These are phyloP conservation scores for Oxytropis ochrocephala DNA, from an alignment of 306 rosid genomes.

Conservation along the genomic window DNA sequence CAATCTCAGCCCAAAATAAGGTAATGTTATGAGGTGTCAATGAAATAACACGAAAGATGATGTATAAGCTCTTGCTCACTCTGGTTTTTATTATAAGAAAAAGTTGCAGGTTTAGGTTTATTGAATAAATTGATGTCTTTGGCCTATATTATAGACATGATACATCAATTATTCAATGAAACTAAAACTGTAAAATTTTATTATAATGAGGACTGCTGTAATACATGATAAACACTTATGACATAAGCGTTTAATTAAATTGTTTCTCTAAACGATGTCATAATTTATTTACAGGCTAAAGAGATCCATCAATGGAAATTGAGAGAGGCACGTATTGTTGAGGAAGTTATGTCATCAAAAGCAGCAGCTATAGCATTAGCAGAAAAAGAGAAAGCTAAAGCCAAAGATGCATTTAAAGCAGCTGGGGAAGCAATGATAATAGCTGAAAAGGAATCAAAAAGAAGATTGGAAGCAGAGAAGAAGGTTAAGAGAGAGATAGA, in stretches of 20 bases:
- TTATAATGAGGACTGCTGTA: too few species aligned
- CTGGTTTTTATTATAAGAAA: too few species aligned
- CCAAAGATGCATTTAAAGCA: slow-evolving; percentile 65
- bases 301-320: slow-evolving; percentile 74
- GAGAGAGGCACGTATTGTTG: slow-evolving; percentile 46
- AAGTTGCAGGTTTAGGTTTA: too few species aligned
- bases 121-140: too few species aligned
- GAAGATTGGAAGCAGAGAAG: slow-evolving; percentile 58
- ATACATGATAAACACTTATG: too few species aligned
- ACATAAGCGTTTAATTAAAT: too few species aligned
- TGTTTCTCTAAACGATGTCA: too few species aligned
- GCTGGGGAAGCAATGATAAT: slow-evolving; percentile 65
- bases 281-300: slow-evolving; percentile 42
- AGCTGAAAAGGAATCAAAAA: slow-evolving; percentile 68
- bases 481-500: slow-evolving; percentile 58
- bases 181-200: too few species aligned
- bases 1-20: slow-evolving; percentile 74
- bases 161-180: too few species aligned
- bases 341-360: slow-evolving; percentile 58
- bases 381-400: slow-evolving; percentile 73
- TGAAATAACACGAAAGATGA: background rate
- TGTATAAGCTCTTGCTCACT: too few species aligned
- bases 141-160: too few species aligned
- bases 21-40: slow-evolving; percentile 32
- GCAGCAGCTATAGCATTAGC: slow-evolving; percentile 70